These are phyloP conservation scores for Jatropha podagrica DNA, from an alignment of 441 rosid genomes.

Conservation along the genomic window DNA sequence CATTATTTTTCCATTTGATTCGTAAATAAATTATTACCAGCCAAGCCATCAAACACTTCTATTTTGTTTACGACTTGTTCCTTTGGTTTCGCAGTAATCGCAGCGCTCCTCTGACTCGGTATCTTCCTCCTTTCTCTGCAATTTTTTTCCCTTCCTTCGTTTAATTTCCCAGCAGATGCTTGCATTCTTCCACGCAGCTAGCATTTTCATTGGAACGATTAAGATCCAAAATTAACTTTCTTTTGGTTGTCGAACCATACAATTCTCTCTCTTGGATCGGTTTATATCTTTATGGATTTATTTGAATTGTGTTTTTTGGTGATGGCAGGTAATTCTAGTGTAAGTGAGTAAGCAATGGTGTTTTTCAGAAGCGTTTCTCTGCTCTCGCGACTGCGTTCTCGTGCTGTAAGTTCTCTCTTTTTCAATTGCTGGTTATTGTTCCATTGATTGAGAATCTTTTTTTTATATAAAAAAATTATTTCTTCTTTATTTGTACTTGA, in stretches of 20 bases:
- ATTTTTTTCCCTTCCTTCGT: neutral
- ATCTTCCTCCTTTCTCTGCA: neutral
- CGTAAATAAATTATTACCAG: too few relatives aligned
- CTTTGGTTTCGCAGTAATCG: too few relatives aligned
- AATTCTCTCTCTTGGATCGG: too few relatives aligned
- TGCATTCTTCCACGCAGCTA: too few relatives aligned
- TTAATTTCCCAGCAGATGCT: neutral
- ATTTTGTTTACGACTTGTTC: too few relatives aligned
- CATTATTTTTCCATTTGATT: too few relatives aligned
- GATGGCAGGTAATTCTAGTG: neutral
- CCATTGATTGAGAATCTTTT: neutral
- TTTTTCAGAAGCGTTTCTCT: slow-evolving; percentile 65
- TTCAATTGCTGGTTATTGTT: neutral
- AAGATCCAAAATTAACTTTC: neutral
- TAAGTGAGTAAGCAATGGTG: slow-evolving; percentile 43
- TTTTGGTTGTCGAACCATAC: neutral
- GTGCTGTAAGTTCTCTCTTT: slow-evolving; percentile 42
- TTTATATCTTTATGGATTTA: too few relatives aligned
- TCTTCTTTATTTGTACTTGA: neutral
- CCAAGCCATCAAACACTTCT: too few relatives aligned
- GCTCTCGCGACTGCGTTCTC: slow-evolving; percentile 67
- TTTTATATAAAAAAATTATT: neutral
- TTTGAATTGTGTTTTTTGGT: too few relatives aligned
- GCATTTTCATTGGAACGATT: neutral
- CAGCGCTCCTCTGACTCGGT: neutral